Evolutionary conservation across 1,284 basidiomycete genomes (phyloP).

Genomic region (Sanghuangporus baumii): DNA sequence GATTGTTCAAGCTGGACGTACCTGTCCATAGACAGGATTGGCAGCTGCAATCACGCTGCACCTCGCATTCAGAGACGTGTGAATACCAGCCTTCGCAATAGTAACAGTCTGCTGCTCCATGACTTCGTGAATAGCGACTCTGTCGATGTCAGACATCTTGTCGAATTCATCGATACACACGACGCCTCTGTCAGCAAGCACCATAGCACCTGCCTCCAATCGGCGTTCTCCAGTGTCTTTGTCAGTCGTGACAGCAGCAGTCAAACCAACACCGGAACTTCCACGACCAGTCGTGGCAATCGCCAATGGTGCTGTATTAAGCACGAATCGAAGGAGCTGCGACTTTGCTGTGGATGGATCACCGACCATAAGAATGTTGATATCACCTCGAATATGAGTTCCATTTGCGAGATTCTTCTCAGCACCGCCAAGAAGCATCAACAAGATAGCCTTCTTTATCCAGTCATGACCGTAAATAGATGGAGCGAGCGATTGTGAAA

Average conservation of each 20-base stretch:
- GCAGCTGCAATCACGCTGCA: conserved; percentile 98
- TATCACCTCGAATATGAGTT: conserved; percentile 98
- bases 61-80: conserved; percentile 95
- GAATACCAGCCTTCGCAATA: conserved; percentile 98
- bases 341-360: conserved; percentile 98
- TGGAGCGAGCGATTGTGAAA: conserved; percentile 94
- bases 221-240: conserved; percentile 95
- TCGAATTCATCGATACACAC: conserved; percentile 99
- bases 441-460: conserved; percentile 91
- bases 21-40: conserved; percentile 98
- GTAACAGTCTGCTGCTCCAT: conserved; percentile 99
- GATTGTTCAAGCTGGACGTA: conserved; percentile 33
- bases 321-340: conserved; percentile 93
- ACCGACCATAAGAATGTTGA: conserved; percentile 99
- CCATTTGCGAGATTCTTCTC: conserved; percentile 98
- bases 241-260: conserved; percentile 98
- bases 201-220: conserved; percentile 98
- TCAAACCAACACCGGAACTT: conserved; percentile 96
- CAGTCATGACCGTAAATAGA: conserved; percentile 97
- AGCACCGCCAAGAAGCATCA: conserved; percentile 91
- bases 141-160: conserved; percentile 99
- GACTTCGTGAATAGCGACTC: conserved; percentile 99
- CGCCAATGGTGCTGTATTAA: conserved; percentile 93
- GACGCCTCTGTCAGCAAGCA: conserved; percentile 97
- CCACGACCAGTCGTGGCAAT: conserved; percentile 98